Percentiles rank a stretch among this genome's conserved stretches.
phyloP scores from a whole-genome alignment of 2,329 filamentous ascomycete genomes.

The Aureobasidium vineae region DNA sequence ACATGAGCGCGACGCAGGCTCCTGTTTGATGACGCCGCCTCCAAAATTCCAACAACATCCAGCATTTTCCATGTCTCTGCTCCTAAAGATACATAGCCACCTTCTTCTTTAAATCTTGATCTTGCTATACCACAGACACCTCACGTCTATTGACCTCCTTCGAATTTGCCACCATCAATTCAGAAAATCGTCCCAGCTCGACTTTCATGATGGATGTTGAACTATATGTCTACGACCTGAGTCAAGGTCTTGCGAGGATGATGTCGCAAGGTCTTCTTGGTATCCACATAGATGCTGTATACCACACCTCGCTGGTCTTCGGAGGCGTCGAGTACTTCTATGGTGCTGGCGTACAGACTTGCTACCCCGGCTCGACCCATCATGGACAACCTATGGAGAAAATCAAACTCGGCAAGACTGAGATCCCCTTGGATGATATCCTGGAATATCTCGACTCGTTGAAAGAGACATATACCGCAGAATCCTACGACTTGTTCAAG shows the following conservation, averaged over 20 bases:
- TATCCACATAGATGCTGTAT: conserved; percentile 82
- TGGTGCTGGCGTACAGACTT: conserved; percentile 80
- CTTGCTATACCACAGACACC: background rate
- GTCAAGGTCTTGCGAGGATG: conserved; percentile 44
- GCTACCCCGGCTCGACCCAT: conserved; percentile 77
- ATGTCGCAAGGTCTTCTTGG: conserved; percentile 61
- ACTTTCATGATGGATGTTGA: conserved; percentile 47
- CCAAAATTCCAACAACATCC: conserved; percentile 24
- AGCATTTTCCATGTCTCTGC: conserved; percentile 19
- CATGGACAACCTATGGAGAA: conserved; percentile 79
- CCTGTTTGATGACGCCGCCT: conserved; percentile 20
- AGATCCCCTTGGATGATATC: conserved; percentile 76
- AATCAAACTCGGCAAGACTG: conserved; percentile 70
- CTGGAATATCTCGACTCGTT: conserved; percentile 85
- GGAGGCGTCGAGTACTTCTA: conserved; percentile 87
- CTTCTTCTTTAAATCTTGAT: background rate
- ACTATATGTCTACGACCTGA: conserved; percentile 55
- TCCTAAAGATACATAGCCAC: background rate
- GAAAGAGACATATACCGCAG: conserved; percentile 73
- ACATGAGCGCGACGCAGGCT: conserved; percentile 5
- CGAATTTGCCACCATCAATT: background rate
- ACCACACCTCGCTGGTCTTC: conserved; percentile 89
- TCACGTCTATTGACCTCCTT: background rate
- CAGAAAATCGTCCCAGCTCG: background rate
- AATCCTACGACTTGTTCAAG: conserved; percentile 78